Conservation (phyloP, 345 rosid genomes). For the Linum usitatissimum region DNA sequence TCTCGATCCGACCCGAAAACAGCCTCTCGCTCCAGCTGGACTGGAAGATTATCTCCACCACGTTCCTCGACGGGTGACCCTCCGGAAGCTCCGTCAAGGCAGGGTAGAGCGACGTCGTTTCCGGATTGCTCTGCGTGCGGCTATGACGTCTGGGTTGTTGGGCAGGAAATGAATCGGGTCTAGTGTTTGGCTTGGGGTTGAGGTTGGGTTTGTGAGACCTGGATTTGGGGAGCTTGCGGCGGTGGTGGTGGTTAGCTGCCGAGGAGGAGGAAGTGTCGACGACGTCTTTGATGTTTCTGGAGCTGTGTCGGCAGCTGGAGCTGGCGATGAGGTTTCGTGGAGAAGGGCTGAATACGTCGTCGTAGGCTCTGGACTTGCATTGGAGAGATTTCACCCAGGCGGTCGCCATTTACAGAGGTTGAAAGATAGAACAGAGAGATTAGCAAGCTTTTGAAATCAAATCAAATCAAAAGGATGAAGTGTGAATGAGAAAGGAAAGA, state of each 20-base stretch:
- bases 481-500: neutral
- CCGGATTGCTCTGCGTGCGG: constrained; percentile 23
- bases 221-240: constrained; percentile 15
- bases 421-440: neutral
- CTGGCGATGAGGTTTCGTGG: constrained; percentile 38
- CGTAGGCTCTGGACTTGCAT: constrained; percentile 85
- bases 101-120: constrained; percentile 33
- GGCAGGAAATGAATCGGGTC: constrained; percentile 18
- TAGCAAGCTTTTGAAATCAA: neutral
- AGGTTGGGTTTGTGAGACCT: constrained; percentile 5
- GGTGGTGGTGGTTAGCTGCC: constrained; percentile 8
- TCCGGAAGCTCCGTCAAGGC: constrained; percentile 63
- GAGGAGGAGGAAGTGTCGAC: constrained; percentile 39
- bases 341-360: constrained; percentile 59
- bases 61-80: constrained; percentile 87
- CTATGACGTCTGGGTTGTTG: constrained; percentile 18
- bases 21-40: constrained; percentile 81
- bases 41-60: constrained; percentile 88
- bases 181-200: constrained; percentile 21
- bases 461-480: neutral
- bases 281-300: constrained; percentile 63
- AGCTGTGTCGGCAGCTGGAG: constrained; percentile 53
- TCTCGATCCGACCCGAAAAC: constrained; percentile 69
- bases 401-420: constrained; percentile 40
- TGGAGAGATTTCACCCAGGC: constrained; percentile 88